Evolutionary conservation across 2,329 filamentous ascomycete genomes (phyloP).

Genomic region (Alternaria gaisen): DNA sequence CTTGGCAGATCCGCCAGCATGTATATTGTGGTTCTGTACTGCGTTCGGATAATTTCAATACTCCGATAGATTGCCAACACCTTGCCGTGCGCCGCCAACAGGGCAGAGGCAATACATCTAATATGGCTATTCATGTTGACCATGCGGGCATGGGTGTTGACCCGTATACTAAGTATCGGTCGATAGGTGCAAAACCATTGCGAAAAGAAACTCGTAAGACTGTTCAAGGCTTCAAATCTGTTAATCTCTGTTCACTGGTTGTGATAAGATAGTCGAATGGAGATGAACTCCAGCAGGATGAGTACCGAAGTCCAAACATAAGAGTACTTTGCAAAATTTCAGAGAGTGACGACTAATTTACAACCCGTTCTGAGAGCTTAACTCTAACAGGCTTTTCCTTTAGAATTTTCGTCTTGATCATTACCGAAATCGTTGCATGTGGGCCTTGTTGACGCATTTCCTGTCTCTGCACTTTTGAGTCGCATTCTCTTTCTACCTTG

Average conservation of each 20-base stretch:
- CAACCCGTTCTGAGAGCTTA: too few species aligned
- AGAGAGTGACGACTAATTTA: too few species aligned
- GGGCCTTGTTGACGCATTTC: too few species aligned
- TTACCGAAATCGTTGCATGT: too few species aligned
- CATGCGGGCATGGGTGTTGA: background rate
- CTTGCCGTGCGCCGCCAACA: too few species aligned
- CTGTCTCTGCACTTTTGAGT: too few species aligned
- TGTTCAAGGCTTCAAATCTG: background rate
- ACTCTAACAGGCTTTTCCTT: too few species aligned
- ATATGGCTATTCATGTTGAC: slow-evolving; percentile 8
- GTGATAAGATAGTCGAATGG: background rate
- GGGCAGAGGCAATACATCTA: slow-evolving; percentile 10
- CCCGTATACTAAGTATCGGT: background rate
- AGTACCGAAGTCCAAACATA: too few species aligned
- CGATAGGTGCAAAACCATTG: background rate
- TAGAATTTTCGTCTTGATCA: too few species aligned
- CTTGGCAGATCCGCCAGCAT: slow-evolving; percentile 14
- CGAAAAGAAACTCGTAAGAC: background rate
- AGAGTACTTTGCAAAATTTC: too few species aligned
- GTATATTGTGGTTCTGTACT: slow-evolving; percentile 12
- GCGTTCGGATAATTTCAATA: slow-evolving; percentile 24
- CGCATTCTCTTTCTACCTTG: too few species aligned
- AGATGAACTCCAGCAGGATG: background rate
- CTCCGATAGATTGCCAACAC: slow-evolving; percentile 19
- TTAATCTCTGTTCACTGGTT: background rate